Evolutionary conservation across 2,329 filamentous ascomycete species (phyloP), one percentile per base, ranked within the genome.

Genomic region (Trichoderma hamatum): DNA sequence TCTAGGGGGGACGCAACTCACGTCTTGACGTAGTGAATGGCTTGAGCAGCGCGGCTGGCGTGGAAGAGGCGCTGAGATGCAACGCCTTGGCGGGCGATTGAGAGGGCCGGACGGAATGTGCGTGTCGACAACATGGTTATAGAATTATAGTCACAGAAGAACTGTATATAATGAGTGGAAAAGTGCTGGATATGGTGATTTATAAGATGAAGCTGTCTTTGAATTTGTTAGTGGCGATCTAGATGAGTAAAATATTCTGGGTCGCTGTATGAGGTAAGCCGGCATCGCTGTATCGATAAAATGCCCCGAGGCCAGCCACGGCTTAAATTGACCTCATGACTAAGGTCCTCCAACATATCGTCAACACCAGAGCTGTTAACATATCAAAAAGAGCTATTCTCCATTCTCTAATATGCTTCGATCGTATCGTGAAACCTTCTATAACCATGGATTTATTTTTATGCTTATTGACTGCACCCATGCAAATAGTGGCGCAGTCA

Each of bases 1-100:
- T 43, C 13, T 6, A 0, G 3, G n/a, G 14, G 3, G 9, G n/a
- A 19, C 19, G 16, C 26, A 52, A 11, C 69, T 75, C 72, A 82
- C 82, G 70, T 80, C 64, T 76, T 72, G 61, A 84, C 74, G 68
- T 83, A 77, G 73, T 83, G 80, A 69, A 86, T 84, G 72, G 77
- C 81, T 76, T 84, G 79, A 68, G 80, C 84, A 71, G 75, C 75
- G 16, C 77, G 65, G 34, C 82, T 78, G 43, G 79, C 81, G 72
- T 79, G 78, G 70, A 80, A 81, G 5, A 70, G 56, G 10, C 74
- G 70, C 28, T 71, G 67, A 19, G 64, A 68, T 24, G 65, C 26
- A 6, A 64, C 58, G 61, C 60, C 49, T 65, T 59, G 67, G 21
- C 75, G 74, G 34, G 71, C 69, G 60, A 72, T 63, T 61, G 72